phyloP scores from a whole-genome alignment of 2,329 filamentous ascomycete genomes.

The Claviceps lovelessii region DNA sequence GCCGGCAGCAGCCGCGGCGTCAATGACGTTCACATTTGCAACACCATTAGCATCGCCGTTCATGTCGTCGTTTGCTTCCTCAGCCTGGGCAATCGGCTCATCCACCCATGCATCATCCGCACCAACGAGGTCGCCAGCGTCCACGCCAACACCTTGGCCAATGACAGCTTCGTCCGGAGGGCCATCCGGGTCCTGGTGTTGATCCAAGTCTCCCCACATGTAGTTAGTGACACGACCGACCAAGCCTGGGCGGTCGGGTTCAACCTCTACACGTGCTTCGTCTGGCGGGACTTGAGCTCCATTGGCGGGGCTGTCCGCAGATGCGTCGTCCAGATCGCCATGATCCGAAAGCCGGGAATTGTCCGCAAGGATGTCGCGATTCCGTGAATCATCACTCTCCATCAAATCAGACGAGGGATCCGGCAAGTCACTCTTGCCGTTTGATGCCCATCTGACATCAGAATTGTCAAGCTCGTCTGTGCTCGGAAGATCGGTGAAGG shows the following conservation, averaged over 20 bases:
- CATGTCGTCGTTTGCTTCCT: slow-evolving; percentile 22
- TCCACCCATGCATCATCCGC: slow-evolving; percentile 16
- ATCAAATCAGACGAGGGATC: not conserved
- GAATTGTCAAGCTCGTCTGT: slow-evolving; percentile 8
- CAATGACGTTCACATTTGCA: slow-evolving; percentile 21
- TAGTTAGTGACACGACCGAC: slow-evolving; percentile 36
- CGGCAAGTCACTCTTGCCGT: not conserved
- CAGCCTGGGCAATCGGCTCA: slow-evolving; percentile 14
- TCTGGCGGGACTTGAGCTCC: slow-evolving; percentile 4
- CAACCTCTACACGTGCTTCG: slow-evolving; percentile 6
- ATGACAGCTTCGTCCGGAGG: slow-evolving; percentile 8
- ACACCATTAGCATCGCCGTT: slow-evolving; percentile 23
- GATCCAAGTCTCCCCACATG: slow-evolving; percentile 45
- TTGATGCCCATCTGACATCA: not conserved
- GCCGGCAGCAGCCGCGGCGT: slow-evolving; percentile 41
- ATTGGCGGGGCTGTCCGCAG: slow-evolving; percentile 2
- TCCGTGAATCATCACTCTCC: not conserved
- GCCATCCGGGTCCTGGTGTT: slow-evolving; percentile 16
- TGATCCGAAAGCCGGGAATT: not conserved
- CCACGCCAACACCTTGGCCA: slow-evolving; percentile 22
- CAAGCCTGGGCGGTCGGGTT: slow-evolving; percentile 11
- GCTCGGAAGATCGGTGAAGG: slow-evolving; percentile 31
- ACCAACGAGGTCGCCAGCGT: slow-evolving; percentile 46
- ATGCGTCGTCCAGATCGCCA: slow-evolving; percentile 1
- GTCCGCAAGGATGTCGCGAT: not conserved